These are phyloP conservation scores for Gilbertella persicaria DNA, from an alignment of 371 early-diverging fungal genomes.

Conservation along the genomic window DNA sequence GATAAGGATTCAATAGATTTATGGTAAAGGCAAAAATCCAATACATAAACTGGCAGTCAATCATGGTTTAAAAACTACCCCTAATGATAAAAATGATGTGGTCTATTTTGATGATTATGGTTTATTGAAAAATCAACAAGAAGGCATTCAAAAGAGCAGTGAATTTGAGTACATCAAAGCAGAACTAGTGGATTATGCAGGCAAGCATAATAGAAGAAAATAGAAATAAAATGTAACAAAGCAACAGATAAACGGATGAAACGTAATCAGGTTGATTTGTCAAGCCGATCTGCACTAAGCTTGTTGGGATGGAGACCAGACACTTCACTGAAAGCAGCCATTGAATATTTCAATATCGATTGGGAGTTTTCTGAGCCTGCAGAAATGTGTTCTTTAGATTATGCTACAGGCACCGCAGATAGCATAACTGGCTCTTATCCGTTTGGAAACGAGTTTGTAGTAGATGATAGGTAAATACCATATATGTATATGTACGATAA, in stretches of 20 bases:
- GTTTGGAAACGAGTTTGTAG: conserved; percentile 45
- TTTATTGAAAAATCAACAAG: conserved; percentile 3
- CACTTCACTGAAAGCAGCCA: conserved; percentile 38
- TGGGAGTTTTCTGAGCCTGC: conserved; percentile 54
- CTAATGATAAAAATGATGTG: conserved; percentile 43
- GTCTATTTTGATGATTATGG: conserved; percentile 39
- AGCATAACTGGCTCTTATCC: conserved; percentile 34
- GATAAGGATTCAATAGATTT: conserved; percentile 32
- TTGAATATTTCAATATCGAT: conserved; percentile 50
- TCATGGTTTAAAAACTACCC: conserved; percentile 36
- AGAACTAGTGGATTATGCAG: conserved; percentile 35
- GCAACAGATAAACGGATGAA: conserved; percentile 30
- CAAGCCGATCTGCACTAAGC: conserved; percentile 37
- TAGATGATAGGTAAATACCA: conserved; percentile 35
- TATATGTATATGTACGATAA: not conserved
- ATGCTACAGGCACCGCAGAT: conserved; percentile 41
- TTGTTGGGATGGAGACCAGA: conserved; percentile 43
- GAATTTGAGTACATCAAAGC: conserved; percentile 29
- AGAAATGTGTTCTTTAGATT: conserved; percentile 46
- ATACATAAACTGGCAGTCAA: conserved; percentile 34
- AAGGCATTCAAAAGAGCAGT: conserved; percentile 15
- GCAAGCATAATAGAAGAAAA: conserved; percentile 11
- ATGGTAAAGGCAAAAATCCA: conserved; percentile 50
- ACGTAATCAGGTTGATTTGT: conserved; percentile 37
- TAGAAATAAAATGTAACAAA: not conserved